These are phyloP conservation scores for Xylaria sp. DNA, from an alignment of 2,329 filamentous ascomycete species.

Conservation along the genomic window DNA sequence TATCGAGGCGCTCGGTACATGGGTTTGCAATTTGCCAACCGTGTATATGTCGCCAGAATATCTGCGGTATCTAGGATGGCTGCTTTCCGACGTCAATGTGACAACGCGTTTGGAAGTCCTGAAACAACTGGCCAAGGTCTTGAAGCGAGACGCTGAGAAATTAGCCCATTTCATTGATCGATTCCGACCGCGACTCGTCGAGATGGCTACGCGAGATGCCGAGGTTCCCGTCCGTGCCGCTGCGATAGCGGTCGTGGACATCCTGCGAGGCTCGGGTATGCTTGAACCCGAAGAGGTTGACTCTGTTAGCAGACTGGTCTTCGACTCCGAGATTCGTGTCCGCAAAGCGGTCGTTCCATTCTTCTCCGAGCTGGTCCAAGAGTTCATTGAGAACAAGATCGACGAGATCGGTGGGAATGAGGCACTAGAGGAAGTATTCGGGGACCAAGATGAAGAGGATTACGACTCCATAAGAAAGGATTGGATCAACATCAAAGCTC, in stretches of 20 bases:
- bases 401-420: slow-evolving; percentile 82
- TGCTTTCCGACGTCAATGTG: slow-evolving; percentile 75
- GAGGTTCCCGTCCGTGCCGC: slow-evolving; percentile 75
- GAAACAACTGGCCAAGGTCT: slow-evolving; percentile 73
- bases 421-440: slow-evolving; percentile 67
- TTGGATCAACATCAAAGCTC: slow-evolving; percentile 89
- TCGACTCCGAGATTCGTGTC: slow-evolving; percentile 77
- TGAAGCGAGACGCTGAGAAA: slow-evolving; percentile 74
- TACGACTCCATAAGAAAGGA: slow-evolving; percentile 69
- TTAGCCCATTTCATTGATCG: slow-evolving; percentile 90
- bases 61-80: slow-evolving; percentile 91
- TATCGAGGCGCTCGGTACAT: slow-evolving; percentile 76
- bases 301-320: slow-evolving; percentile 77
- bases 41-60: slow-evolving; percentile 88
- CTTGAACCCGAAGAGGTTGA: slow-evolving; percentile 91
- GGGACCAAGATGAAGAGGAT: slow-evolving; percentile 66
- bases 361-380: slow-evolving; percentile 81
- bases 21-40: slow-evolving; percentile 80
- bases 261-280: slow-evolving; percentile 75
- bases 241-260: slow-evolving; percentile 75
- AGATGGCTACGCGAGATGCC: slow-evolving; percentile 84
- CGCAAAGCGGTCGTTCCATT: slow-evolving; percentile 86
- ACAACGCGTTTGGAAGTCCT: slow-evolving; percentile 79
- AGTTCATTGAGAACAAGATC: slow-evolving; percentile 70
- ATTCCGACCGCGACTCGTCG: slow-evolving; percentile 79